Percentiles rank a stretch among this genome's conserved stretches.
Evolutionary conservation across 371 early-diverging fungal species (phyloP).

Genomic region (Capillidium heterosporum): DNA sequence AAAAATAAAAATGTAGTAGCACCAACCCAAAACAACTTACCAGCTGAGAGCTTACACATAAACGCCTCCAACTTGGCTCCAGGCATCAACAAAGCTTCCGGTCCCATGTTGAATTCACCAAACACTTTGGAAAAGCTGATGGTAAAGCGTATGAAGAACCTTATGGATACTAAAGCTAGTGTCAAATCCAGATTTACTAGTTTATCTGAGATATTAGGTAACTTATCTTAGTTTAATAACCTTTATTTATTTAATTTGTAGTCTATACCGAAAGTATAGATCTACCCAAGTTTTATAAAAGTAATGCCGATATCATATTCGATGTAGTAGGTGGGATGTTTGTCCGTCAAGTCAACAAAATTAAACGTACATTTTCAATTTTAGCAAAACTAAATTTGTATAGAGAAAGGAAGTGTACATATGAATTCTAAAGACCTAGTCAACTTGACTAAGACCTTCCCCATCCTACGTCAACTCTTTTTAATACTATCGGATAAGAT

Average conservation of each 20-base stretch:
- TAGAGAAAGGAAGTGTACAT: neutral
- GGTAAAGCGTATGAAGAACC: too few species aligned
- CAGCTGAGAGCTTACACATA: too few species aligned
- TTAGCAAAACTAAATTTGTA: neutral
- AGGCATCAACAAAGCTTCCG: too few species aligned
- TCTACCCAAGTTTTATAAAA: neutral
- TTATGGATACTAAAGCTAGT: too few species aligned
- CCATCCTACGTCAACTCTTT: neutral
- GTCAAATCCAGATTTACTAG: neutral
- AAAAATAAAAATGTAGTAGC: too few species aligned
- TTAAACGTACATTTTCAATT: constrained; percentile 1
- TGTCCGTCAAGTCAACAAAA: neutral
- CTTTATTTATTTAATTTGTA: neutral
- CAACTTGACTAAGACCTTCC: neutral
- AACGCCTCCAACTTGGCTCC: too few species aligned
- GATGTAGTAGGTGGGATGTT: neutral
- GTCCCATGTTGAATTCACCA: too few species aligned
- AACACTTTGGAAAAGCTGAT: too few species aligned
- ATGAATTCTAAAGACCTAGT: neutral
- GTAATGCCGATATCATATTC: neutral
- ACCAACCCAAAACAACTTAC: too few species aligned
- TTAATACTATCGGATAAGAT: neutral
- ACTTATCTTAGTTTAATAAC: neutral
- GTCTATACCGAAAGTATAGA: neutral
- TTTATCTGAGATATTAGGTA: neutral